Percentiles rank a stretch among this genome's conserved stretches.
These are phyloP conservation scores for Cyclanthera cordifolia DNA, from an alignment of 306 rosid genomes.

Conservation along the genomic window DNA sequence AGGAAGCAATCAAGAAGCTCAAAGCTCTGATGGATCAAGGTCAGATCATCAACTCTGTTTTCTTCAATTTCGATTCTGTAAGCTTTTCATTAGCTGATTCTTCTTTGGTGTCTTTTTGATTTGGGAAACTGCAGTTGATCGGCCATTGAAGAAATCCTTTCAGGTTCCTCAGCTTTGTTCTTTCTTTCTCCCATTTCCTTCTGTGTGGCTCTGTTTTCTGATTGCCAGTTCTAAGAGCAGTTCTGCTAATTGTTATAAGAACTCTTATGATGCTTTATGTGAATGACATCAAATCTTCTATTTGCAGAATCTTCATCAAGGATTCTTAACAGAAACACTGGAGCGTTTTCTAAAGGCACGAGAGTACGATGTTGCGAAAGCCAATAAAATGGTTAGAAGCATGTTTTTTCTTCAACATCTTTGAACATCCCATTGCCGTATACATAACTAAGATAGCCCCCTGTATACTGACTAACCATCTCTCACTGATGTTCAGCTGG, in stretches of 20 bases:
- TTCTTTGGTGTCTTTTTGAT: neutral
- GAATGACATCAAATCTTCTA: neutral
- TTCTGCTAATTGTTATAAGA: too few relatives aligned
- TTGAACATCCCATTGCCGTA: neutral
- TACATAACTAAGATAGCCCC: neutral
- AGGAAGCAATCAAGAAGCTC: conserved; percentile 57
- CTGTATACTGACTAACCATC: neutral
- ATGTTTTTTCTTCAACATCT: neutral
- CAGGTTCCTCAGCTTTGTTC: conserved; percentile 41
- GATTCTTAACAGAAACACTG: conserved; percentile 45
- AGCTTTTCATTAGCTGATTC: neutral
- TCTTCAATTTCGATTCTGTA: neutral
- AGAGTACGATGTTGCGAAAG: conserved; percentile 64
- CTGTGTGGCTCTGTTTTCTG: neutral
- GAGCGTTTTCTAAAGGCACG: conserved; percentile 75
- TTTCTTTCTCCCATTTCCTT: neutral
- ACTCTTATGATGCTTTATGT: neutral
- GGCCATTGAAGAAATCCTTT: conserved; percentile 57
- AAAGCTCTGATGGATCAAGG: conserved; percentile 69
- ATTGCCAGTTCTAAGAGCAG: neutral
- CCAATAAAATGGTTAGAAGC: conserved; percentile 71
- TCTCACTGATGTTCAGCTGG: conserved; percentile 42
- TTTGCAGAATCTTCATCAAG: conserved; percentile 84
- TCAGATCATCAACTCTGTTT: conserved; percentile 17
- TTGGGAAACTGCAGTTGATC: conserved; percentile 45